Evolutionary conservation across 768 basidiomycete genomes (phyloP).

Genomic region (Mycena galericulata): DNA sequence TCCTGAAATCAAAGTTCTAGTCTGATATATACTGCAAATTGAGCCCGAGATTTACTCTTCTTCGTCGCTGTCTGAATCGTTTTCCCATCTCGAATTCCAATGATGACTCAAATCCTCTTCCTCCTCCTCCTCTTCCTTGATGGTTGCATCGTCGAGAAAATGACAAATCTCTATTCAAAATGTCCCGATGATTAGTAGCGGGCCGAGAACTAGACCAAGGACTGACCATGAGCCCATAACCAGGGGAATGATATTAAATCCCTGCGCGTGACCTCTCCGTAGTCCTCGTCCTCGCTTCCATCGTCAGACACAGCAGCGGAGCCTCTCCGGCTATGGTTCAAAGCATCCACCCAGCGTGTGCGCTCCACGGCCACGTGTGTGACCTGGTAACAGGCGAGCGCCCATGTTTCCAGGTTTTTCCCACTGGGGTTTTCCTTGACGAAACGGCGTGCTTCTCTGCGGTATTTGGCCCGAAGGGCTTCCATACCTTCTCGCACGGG

Average conservation of each 20-base stretch:
- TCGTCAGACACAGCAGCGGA: constrained; percentile 22
- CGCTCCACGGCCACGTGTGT: constrained; percentile 17
- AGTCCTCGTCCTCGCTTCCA: constrained; percentile 29
- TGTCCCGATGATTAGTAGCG: neutral
- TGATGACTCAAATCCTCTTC: constrained; percentile 19
- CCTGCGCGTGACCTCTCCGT: constrained; percentile 20
- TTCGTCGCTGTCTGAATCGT: constrained; percentile 17
- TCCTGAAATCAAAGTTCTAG: too few species aligned
- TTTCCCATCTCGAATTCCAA: constrained; percentile 12
- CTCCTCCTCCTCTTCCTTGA: constrained; percentile 33
- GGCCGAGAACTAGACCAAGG: too few species aligned
- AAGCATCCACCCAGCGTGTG: constrained; percentile 22
- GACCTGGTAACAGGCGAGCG: constrained; percentile 31
- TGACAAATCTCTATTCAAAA: constrained; percentile 17
- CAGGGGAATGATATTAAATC: constrained; percentile 35
- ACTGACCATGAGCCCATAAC: constrained; percentile 35
- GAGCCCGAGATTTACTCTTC: neutral
- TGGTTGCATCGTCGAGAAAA: constrained; percentile 15
- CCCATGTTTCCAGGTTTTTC: constrained; percentile 24
- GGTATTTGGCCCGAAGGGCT: neutral
- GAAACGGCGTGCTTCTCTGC: constrained; percentile 20
- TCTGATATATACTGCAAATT: too few species aligned
- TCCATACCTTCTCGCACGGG: constrained; percentile 34
- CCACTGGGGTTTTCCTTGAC: constrained; percentile 27
- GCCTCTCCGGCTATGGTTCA: constrained; percentile 31